A percentile compares a stretch with the other conserved stretches of the same genome.
phyloP scores from a whole-genome alignment of 257 asterid species.

The Osmanthus fragrans region DNA sequence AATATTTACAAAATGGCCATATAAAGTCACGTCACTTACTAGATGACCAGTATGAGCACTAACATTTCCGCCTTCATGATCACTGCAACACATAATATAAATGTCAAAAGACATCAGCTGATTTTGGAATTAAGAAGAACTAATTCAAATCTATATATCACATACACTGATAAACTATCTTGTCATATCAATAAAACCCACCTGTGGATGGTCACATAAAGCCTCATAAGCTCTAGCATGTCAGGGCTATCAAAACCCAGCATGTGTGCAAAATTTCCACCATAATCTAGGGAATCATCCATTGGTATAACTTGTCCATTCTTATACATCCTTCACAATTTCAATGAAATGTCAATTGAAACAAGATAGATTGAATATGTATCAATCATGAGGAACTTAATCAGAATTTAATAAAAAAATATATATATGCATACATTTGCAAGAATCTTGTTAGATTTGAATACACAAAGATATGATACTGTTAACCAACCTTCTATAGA shows the following conservation, averaged over 20 bases:
- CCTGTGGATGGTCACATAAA: slow-evolving; percentile 93
- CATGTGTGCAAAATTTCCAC: slow-evolving; percentile 95
- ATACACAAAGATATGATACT: slow-evolving; percentile 2
- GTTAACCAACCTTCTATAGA: slow-evolving; percentile 87
- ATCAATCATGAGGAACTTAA: not conserved
- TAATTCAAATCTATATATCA: not conserved
- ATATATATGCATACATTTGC: not conserved
- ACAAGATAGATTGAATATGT: slow-evolving; percentile 11
- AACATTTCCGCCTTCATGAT: slow-evolving; percentile 99
- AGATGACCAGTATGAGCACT: slow-evolving; percentile 99
- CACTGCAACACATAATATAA: slow-evolving; percentile 54
- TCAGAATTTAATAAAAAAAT: not conserved
- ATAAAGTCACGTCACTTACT: slow-evolving; percentile 47
- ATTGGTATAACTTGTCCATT: slow-evolving; percentile 66
- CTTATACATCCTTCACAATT: slow-evolving; percentile 78
- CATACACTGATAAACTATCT: slow-evolving; percentile 5
- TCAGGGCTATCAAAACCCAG: slow-evolving; percentile 86
- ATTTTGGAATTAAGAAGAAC: slow-evolving; percentile 8
- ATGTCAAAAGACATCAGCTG: slow-evolving; percentile 15
- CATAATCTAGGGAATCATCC: slow-evolving; percentile 91
- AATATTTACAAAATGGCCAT: slow-evolving; percentile 16
- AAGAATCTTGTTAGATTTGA: slow-evolving; percentile 17
- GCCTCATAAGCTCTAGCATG: slow-evolving; percentile 97
- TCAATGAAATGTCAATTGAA: slow-evolving; percentile 28
- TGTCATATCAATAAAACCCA: slow-evolving; percentile 31